Conservation (phyloP, 176 grass and related monocot species). For the Ampelocalamus luodianensis region DNA sequence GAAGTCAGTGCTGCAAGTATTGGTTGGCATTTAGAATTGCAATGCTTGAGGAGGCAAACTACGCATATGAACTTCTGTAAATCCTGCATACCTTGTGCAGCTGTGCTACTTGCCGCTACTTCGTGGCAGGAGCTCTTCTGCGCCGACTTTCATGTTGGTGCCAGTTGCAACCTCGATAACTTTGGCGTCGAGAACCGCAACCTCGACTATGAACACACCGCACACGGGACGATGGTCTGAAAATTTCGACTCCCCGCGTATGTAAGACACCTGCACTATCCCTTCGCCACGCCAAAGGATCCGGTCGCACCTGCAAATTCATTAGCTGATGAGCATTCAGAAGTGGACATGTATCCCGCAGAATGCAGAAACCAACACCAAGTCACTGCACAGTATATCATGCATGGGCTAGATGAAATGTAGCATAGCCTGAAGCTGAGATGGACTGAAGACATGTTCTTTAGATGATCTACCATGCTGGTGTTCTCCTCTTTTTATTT, state of each 20-base stretch:
- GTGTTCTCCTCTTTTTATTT: conserved; percentile 92
- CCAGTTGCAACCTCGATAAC: conserved; percentile 45
- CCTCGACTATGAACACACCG: conserved; percentile 66
- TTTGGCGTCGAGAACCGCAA: conserved; percentile 50
- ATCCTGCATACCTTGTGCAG: no score
- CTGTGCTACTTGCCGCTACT: neutral
- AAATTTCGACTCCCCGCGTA: conserved; percentile 87
- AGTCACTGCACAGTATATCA: neutral
- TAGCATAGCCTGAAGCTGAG: neutral
- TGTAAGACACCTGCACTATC: conserved; percentile 83
- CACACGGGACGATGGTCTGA: conserved; percentile 92
- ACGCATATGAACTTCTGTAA: no score
- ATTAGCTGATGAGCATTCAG: neutral
- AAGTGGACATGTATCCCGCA: neutral
- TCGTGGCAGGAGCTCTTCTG: conserved; percentile 58
- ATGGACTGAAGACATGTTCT: neutral
- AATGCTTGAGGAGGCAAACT: no score
- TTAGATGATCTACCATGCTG: conserved; percentile 68
- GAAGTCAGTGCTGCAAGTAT: neutral
- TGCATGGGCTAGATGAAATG: neutral
- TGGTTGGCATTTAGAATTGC: neutral
- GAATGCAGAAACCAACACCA: neutral
- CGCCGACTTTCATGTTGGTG: conserved; percentile 83
- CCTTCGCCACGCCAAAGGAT: conserved; percentile 89
- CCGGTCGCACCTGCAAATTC: conserved; percentile 69